Base-by-base conservation (phyloP, 1,139 yeast genomes). In the Candida sanyaensis region DNA sequence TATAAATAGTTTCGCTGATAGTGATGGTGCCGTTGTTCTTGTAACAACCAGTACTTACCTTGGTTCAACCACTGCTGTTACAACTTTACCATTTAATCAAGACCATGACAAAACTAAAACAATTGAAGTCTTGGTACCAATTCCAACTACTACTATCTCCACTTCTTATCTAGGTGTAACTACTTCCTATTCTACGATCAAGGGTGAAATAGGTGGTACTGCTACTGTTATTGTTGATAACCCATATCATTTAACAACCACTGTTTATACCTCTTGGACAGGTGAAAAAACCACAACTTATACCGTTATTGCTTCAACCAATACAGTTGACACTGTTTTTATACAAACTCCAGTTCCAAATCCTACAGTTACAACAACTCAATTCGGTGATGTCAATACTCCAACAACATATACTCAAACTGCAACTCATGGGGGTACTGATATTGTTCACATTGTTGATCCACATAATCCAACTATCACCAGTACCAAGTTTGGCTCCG, bases 41-140 rank as follows among this genome's bases (percentile, higher is more conserved):
- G 24, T 31, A 4, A 31, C 33, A 17, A 24, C 24, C 9, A 40
- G 36, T 11, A 40, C 43, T 23, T 23, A 23, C 6, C 10, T 24
- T 13, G 28, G 11, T 24, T 37, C 40, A 2, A 37, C 31, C 21
- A 62, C 69, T 8, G n/a, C 29, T 4, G 50, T 56, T 2, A 60
- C 63, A 4, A 65, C 69, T 17, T 49, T 56, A 12, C 61, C 62
- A 44, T 36, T 41, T 24, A n/a, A 17, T 21, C 23, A 43, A 9
- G 37, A 28, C 1, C 8, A 44, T 13, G 59, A 52, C 12, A 58
- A 52, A 7, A 59, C 61, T 2, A 53, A 49, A n/a, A 60, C 62
- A 1, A 55, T 64, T 24, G 62, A 56, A n/a, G 56, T 57, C 26
- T 40, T 46, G 5, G 50, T 38, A 7, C 60, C 67, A 11, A 47